These are phyloP conservation scores for Kluyveromyces aestuarii DNA, from an alignment of 805 yeast genomes.

Conservation along the genomic window DNA sequence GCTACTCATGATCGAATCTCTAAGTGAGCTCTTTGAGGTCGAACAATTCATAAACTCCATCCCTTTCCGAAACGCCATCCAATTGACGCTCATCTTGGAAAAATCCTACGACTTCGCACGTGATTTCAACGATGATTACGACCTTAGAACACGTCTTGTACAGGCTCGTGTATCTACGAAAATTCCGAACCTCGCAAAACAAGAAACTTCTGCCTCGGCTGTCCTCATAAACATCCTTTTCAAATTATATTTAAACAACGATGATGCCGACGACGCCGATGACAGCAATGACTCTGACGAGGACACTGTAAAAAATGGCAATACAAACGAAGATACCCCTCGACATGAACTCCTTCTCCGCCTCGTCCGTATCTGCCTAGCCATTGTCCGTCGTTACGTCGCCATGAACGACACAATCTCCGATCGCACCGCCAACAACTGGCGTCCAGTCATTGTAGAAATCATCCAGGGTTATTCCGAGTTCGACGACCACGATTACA, in stretches of 20 bases:
- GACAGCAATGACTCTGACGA: no score
- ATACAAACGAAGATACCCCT: conserved; percentile 33
- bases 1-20: conserved; percentile 75
- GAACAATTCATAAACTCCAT: conserved; percentile 54
- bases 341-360: conserved; percentile 37
- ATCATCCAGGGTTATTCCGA: conserved; percentile 75
- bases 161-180: conserved; percentile 88
- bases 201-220: conserved; percentile 85
- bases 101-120: conserved; percentile 75
- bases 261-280: conserved; percentile 2
- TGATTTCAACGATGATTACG: conserved; percentile 80
- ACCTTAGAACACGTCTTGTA: conserved; percentile 79
- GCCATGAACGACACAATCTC: conserved; percentile 64
- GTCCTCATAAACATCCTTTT: conserved; percentile 76
- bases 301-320: not conserved
- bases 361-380: conserved; percentile 58
- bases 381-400: conserved; percentile 61
- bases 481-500: conserved; percentile 66
- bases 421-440: conserved; percentile 70
- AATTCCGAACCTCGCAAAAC: conserved; percentile 83
- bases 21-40: conserved; percentile 73
- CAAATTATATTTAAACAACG: conserved; percentile 45
- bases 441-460: conserved; percentile 91
- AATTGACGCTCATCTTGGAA: conserved; percentile 51
- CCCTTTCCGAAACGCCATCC: conserved; percentile 56